Evolutionary conservation across 139 green algal species (phyloP).

Genomic region (Coelastrella sp.): DNA sequence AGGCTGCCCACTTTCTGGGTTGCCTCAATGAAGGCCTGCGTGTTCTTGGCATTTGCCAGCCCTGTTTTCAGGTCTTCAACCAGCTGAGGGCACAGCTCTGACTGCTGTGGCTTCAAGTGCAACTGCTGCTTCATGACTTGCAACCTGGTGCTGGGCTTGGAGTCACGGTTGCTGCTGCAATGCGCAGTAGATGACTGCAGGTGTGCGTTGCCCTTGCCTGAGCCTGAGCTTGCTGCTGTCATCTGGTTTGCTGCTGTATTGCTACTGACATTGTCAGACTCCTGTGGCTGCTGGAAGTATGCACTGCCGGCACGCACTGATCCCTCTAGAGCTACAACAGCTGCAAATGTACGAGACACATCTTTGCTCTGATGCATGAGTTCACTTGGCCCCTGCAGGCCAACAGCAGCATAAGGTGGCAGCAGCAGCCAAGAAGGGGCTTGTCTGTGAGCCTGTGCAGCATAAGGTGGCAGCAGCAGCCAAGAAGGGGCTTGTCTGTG

Average conservation of each 20-base stretch:
- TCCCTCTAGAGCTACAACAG: conserved; percentile 36
- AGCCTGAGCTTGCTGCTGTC: background rate
- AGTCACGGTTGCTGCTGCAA: background rate
- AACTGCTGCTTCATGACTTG: background rate
- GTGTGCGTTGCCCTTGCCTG: background rate
- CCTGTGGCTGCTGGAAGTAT: conserved; percentile 12
- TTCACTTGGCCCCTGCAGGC: background rate
- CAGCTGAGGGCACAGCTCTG: conserved; percentile 34
- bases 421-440: background rate
- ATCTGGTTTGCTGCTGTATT: background rate
- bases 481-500: background rate
- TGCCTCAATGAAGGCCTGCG: conserved; percentile 30
- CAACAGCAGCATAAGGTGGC: background rate
- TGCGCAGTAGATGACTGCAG: background rate
- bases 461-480: background rate
- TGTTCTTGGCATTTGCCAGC: background rate
- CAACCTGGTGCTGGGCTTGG: background rate
- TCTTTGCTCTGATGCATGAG: background rate
- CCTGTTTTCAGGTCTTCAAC: background rate
- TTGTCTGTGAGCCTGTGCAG: background rate
- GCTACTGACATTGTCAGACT: background rate
- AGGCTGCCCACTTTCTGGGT: conserved; percentile 62
- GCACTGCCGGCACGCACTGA: conserved; percentile 39
- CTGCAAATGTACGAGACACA: conserved; percentile 12
- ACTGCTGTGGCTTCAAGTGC: background rate